Evolutionary conservation across 345 rosid species (phyloP), one percentile per base, ranked within the genome.

Genomic region (Heritiera littoralis): DNA sequence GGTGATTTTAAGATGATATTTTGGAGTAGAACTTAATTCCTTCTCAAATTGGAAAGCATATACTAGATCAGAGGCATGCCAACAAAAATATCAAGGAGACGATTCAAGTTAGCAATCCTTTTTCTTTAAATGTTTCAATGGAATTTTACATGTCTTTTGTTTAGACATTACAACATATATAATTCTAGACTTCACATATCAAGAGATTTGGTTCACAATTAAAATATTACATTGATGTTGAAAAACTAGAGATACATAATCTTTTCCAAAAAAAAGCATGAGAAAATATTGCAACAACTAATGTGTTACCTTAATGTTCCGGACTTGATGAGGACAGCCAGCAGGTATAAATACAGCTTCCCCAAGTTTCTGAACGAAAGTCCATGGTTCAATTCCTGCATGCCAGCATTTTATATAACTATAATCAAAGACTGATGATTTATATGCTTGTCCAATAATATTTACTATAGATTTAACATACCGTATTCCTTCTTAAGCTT

Each of bases 401-500:
- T 56, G 65, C 1, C 38, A 72, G 49, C 51, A 56, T 74, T 35
- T 55, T 55, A 73, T 46, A 58, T 40, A 74, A n/a, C 7, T 54
- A 74, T 59, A 18, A 41, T 41, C 30, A 67, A 43, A 67, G 28
- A 18, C 6, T 18, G 51, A 67, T 9, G 14, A 11, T 41, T 67
- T 67, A 0, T 43, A 3, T 18, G n/a, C 40, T 9, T 14, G 45
- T 15, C 38, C 78, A 67, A 41, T 1, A 35, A 48, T 12, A 28
- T 23, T 4, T 76, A 48, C 20, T 30, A 28, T 43, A 55, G 10
- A 11, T 59, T 61, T 45, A 23, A 18, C 81, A 41, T 64, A 94
- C 98, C 98, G 77, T 80, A 90, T 87, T 94, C 94, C 79, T 90
- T 86, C 86, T 95, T 91, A 49, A 93, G 93, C 86, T 83, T 91